Base-by-base conservation (phyloP, 495 filamentous ascomycete genomes). In the Penicillium macrosclerotiorum region DNA sequence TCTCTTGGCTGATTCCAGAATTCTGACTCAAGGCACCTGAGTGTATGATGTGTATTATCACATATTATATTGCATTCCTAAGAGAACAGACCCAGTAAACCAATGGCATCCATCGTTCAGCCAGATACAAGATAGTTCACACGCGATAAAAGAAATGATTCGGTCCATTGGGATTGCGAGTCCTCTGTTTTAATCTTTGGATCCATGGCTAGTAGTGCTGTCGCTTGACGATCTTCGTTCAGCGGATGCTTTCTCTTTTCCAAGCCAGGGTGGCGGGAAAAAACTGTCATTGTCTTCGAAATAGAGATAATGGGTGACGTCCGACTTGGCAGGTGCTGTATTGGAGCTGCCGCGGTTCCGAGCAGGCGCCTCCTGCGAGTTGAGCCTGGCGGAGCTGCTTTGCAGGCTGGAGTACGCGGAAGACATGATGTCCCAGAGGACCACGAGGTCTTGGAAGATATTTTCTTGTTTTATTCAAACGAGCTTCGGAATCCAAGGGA, bases 211-310 rank as follows among this genome's bases (percentile, higher is more conserved):
- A 4, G 22, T n/a, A 8, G 37, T 27, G n/a, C 51, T 51, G 29
- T 55, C 45, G 18, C 49, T 49, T 33, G 55, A 53, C 7, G 17
- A 45, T 32, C 43, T 51, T 34, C 42, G 57, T 27, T 51, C 19
- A 3, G 52, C 22, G 14, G 20, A 17, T 1, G 29, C 22, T 14
- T 5, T 22, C 1, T 63, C 51, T 39, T 63, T 51, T 1, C 64
- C 64, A 8, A 69, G 39, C 59, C 59, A 62, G 29, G 26, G 55
- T 7, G 68, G 68, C n/a, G 68, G 64, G 24, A 73, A 73, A 47
- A 73, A 73, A 36, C 61, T 57, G 18, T 63, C 65, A 42, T 73
- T 69, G 33, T 73, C 68, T 37, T 73, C 68, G 19, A 65, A 71
- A 37, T 69, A 63, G 11, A 69, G 66, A 47, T 64, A 56, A 52